Percentiles rank a stretch among this genome's conserved stretches.
Evolutionary conservation across 257 asterid genomes (phyloP).

Genomic region (Nicotiana paniculata): DNA sequence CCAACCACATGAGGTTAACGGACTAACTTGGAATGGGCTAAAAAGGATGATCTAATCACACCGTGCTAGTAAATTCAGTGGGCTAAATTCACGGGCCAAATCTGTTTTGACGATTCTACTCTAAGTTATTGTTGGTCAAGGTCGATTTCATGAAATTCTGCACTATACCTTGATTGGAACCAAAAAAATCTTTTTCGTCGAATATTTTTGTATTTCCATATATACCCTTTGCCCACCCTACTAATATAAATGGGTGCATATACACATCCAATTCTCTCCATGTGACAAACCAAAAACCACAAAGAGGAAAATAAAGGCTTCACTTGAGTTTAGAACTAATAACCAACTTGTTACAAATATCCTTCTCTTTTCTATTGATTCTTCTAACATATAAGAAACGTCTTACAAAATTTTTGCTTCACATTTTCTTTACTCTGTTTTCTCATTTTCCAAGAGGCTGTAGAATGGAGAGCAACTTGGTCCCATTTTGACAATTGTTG

Average conservation of each 20-base stretch:
- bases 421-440: background rate
- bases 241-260: background rate
- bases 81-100: background rate
- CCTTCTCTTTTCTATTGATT: background rate
- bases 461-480: background rate
- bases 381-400: background rate
- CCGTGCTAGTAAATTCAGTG: background rate
- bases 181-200: background rate
- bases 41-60: background rate
- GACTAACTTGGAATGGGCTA: background rate
- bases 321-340: background rate
- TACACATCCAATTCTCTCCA: background rate
- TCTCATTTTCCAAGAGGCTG: background rate
- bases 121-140: background rate
- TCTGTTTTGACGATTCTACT: background rate
- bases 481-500: slow-evolving; percentile 5
- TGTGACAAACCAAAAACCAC: background rate
- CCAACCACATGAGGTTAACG: too few relatives aligned
- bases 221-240: background rate
- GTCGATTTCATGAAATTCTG: background rate
- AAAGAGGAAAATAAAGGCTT: background rate
- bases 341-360: background rate
- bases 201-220: background rate
- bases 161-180: background rate
- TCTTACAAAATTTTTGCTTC: background rate